Conservation (phyloP, 139 green algal species). For the Chloropicon primus region DNA sequence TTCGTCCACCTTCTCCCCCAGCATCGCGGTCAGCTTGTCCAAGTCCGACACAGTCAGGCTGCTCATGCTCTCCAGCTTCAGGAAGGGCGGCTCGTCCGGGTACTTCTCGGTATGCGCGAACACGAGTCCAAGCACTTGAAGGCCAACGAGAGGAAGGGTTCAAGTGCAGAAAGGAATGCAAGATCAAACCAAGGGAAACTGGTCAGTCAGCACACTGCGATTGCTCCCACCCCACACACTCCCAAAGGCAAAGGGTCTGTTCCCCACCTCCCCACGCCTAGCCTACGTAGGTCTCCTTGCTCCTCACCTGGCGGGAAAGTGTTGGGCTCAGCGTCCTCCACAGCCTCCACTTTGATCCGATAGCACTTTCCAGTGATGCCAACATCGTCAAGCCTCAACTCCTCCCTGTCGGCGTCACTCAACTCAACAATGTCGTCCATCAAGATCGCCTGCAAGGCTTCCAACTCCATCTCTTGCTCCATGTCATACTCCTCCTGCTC, state of each 20-base stretch:
- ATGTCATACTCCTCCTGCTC: slow-evolving; percentile 1
- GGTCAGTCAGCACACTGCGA: too few relatives aligned
- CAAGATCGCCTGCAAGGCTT: slow-evolving; percentile 31
- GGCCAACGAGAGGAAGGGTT: neutral
- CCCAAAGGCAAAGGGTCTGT: too few relatives aligned
- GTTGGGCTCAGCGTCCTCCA: neutral
- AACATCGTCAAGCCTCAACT: neutral
- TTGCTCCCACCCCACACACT: too few relatives aligned
- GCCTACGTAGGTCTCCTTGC: too few relatives aligned
- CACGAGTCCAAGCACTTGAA: slow-evolving; percentile 3
- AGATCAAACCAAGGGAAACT: too few relatives aligned
- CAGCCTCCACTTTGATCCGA: neutral
- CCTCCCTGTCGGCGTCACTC: neutral
- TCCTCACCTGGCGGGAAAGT: neutral
- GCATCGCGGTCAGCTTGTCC: slow-evolving; percentile 14
- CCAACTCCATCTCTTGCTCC: slow-evolving; percentile 35
- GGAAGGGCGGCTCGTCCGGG: slow-evolving; percentile 13
- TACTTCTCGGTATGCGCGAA: slow-evolving; percentile 18
- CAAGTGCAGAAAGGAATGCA: too few relatives aligned
- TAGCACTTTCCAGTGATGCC: neutral
- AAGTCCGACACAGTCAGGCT: slow-evolving; percentile 55
- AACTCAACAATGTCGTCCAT: slow-evolving; percentile 27
- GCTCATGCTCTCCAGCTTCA: slow-evolving; percentile 25
- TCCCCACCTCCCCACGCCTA: too few relatives aligned
- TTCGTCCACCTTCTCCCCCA: slow-evolving; percentile 30